These are phyloP conservation scores for Rutidosis leptorrhynchoides DNA, from an alignment of 129 eudicot species.

Conservation along the genomic window DNA sequence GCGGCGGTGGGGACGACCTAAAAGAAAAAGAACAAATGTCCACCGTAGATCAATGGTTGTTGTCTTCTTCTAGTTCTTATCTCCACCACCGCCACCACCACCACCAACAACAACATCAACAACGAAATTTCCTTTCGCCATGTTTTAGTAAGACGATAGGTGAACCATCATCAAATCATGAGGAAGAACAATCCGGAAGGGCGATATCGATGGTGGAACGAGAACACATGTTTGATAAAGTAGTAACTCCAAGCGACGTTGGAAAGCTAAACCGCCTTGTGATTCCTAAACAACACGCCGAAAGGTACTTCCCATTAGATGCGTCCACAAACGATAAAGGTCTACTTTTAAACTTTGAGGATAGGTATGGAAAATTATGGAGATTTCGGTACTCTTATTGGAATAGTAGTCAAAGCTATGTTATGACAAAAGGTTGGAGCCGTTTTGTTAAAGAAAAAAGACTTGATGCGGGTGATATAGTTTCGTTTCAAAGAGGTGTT, in stretches of 20 bases:
- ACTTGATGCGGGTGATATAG: slow-evolving; percentile 80
- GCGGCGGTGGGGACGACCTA: slow-evolving; percentile 20
- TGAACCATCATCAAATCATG: slow-evolving; percentile 10
- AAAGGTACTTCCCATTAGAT: slow-evolving; percentile 79
- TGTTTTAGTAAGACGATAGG: too few relatives aligned
- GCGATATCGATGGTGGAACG: slow-evolving; percentile 38
- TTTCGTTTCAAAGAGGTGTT: slow-evolving; percentile 77
- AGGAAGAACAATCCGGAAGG: slow-evolving; percentile 8
- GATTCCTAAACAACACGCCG: slow-evolving; percentile 87
- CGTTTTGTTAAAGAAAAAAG: slow-evolving; percentile 82
- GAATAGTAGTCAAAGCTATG: slow-evolving; percentile 97
- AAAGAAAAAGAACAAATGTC: slow-evolving; percentile 16
- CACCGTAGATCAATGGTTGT: background rate
- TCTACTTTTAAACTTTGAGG: slow-evolving; percentile 66
- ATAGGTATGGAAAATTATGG: slow-evolving; percentile 75
- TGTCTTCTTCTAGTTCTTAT: slow-evolving; percentile 20
- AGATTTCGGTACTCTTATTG: slow-evolving; percentile 83
- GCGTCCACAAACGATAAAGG: slow-evolving; percentile 62
- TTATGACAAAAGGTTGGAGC: slow-evolving; percentile 95
- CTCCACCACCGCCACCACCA: slow-evolving; percentile 5
- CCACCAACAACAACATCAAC: slow-evolving; percentile 19
- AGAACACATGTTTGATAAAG: slow-evolving; percentile 90
- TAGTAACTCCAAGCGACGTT: slow-evolving; percentile 87
- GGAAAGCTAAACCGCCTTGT: slow-evolving; percentile 87
- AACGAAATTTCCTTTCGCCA: slow-evolving; percentile 7